Evolutionary conservation across 1,284 basidiomycete species (phyloP), one percentile per base, ranked within the genome.

Genomic region (Tilletia walkeri): DNA sequence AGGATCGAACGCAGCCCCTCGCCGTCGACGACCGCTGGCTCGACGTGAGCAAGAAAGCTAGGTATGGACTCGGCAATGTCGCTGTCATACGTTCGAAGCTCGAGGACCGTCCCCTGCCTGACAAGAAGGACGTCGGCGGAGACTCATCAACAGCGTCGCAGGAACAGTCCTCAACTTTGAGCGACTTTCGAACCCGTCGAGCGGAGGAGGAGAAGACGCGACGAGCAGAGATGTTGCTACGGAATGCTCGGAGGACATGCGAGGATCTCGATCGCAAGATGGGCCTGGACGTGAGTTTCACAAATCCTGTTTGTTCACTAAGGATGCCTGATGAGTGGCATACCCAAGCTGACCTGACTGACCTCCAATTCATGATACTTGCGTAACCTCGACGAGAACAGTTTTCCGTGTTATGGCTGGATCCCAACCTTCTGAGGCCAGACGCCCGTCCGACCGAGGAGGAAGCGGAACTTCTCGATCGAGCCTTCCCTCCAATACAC

Each of bases 361-460:
- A 30, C 24, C 24, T 30, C 24, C 24, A 30, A 30, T 30, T 30
- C 24, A 30, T 30, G 24, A 30, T 30, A 30, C 24, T 30, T 30
- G 24, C 18, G n/a, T 7, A 53, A 9, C n/a, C 14, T n/a, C 5
- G n/a, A 7, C 5, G 20, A 30, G 20, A 5, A 6, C 20, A 67
- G 65, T 73, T 68, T 38, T 65, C 66, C 4, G 69, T 70, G n/a
- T 59, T 73, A 20, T 73, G 72, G 72, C 59, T 73, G 36, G 63
- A 70, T 30, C 53, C 66, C 10, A 47, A 66, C 59, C 41, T 41
- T 9, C 48, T 69, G 45, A 53, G 54, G 20, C 39, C 41, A 9
- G 67, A 70, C 12, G 69, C 53, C 1, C 47, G 34, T 24, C 69
- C 70, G 24, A 59, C 67, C 12, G 66, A 70, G 38, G 34, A 36